Conservation (phyloP, 768 basidiomycete genomes). For the Pulveroboletus sp. region DNA sequence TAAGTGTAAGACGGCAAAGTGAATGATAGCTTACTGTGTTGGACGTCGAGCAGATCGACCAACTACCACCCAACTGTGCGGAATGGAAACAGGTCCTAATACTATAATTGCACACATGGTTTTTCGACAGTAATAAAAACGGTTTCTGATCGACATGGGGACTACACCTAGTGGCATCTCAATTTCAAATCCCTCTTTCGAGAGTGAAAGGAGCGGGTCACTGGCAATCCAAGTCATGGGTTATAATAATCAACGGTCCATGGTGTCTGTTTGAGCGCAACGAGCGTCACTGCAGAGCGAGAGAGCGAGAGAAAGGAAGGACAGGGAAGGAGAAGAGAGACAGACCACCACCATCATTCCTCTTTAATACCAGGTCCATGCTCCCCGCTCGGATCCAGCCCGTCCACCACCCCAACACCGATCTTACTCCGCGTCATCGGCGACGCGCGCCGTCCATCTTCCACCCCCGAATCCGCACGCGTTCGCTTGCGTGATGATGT, state of each 20-base stretch:
- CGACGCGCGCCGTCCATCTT: conserved; percentile 21
- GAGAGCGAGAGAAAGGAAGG: too few relatives aligned
- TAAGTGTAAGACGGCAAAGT: too few relatives aligned
- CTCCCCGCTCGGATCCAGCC: conserved; percentile 15
- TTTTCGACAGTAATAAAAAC: not conserved
- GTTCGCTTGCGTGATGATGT: conserved; percentile 29
- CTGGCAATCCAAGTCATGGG: too few relatives aligned
- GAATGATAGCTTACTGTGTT: too few relatives aligned
- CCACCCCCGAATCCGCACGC: conserved; percentile 19
- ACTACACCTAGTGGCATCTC: not conserved
- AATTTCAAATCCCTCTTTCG: too few relatives aligned
- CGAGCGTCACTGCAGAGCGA: not conserved
- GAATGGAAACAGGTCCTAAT: too few relatives aligned
- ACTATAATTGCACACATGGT: too few relatives aligned
- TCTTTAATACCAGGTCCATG: conserved; percentile 27
- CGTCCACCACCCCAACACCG: conserved; percentile 13
- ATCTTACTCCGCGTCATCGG: conserved; percentile 15
- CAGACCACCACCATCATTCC: conserved; percentile 20
- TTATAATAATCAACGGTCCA: too few relatives aligned
- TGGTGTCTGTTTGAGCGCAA: not conserved
- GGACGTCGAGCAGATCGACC: too few relatives aligned
- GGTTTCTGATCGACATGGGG: not conserved
- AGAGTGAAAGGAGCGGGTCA: too few relatives aligned
- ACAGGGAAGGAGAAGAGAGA: not conserved
- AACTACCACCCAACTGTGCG: too few relatives aligned